phyloP scores from a whole-genome alignment of 108 stramenopile species.

The Pseudonitzschia pungens region DNA sequence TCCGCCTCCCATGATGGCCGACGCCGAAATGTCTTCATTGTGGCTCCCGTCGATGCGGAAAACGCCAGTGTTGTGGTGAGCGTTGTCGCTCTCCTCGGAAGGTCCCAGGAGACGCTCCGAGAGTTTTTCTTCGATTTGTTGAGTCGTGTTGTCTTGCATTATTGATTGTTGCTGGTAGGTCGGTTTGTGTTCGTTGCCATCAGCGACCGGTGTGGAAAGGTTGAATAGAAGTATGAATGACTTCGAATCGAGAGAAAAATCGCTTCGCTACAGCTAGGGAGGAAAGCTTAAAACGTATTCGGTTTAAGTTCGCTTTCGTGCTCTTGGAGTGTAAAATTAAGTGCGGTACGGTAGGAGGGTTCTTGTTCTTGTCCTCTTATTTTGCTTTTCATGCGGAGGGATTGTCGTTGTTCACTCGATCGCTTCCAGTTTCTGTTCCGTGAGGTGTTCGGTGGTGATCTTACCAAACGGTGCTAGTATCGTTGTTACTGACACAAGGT shows the following conservation, averaged over 20 bases:
- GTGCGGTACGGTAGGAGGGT: too few species aligned
- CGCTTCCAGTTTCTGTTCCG: neutral
- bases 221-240: too few species aligned
- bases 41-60: constrained; percentile 2
- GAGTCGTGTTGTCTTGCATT: constrained; percentile 8
- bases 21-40: neutral
- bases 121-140: constrained; percentile 11
- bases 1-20: neutral
- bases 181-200: neutral
- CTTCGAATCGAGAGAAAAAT: too few species aligned
- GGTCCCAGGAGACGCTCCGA: constrained; percentile 13
- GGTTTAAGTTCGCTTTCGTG: too few species aligned
- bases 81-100: neutral
- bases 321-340: too few species aligned
- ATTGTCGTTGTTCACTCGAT: neutral
- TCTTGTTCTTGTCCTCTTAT: neutral
- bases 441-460: neutral
- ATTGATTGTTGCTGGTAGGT: neutral
- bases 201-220: too few species aligned
- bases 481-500: too few species aligned
- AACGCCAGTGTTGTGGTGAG: neutral
- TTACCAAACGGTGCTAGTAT: neutral
- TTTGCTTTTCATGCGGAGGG: neutral
- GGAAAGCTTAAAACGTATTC: too few species aligned
- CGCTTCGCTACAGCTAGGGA: too few species aligned